Evolutionary conservation across 2,329 filamentous ascomycete species (phyloP), one percentile per base, ranked within the genome.

Genomic region (Chaetothyriales sp.): DNA sequence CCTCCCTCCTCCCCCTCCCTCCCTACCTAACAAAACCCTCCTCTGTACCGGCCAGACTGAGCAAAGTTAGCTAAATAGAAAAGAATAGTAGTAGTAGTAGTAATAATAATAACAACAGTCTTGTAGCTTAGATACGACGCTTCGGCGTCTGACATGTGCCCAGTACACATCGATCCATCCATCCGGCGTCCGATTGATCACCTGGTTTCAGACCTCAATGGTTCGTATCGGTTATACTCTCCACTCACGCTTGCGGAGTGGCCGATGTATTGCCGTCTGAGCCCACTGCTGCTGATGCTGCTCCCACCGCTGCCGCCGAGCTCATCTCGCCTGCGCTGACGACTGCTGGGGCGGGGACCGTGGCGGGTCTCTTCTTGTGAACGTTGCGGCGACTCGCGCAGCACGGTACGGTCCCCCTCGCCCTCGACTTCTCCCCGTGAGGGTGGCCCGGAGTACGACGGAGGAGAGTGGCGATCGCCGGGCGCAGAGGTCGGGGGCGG

Each of bases 341-440:
- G 57, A 53, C 59, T 61, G 51, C 59, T 60, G 7, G 59, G 58
- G 8, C 59, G 56, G 45, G 54, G 53, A 20, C 59, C 50, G 18
- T 54, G 49, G 20, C 55, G 58, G 26, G 59, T 53, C 10, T 54
- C 51, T 25, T 61, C 58, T 39, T 60, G 71, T 8, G 70, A 85
- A 60, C 75, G 73, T 59, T 81, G 78, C 56, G 82, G 74, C 46
- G 75, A 77, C 62, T 84, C 81, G 28, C 52, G 46, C 75, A 76
- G 55, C 75, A 70, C 73, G 2, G 75, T 75, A 51, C 76, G 77
- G 43, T 74, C 69, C 18, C 74, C 73, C 53, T 73, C 70, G 47
- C 72, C 71, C 55, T 49, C 55, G 53, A 50, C 72, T 70, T 51
- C 76, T 73, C 44, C 73, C 75, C 57, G 79, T 76, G 42, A 46